Conservation (phyloP, 2,329 filamentous ascomycete genomes). For the Microthyrium microscopicum region DNA sequence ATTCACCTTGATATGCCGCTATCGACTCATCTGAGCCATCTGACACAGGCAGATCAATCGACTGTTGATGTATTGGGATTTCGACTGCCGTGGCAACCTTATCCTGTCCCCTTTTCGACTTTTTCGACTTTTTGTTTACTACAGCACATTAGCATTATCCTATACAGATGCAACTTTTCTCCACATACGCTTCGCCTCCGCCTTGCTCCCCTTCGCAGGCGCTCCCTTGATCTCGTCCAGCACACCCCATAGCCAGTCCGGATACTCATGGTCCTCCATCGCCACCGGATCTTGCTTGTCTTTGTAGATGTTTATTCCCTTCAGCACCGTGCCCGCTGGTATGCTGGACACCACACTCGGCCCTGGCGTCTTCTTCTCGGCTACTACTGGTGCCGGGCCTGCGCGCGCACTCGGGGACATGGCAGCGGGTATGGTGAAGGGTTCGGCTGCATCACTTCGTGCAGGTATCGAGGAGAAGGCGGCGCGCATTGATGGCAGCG, state of each 20-base stretch:
- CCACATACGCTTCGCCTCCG: constrained; percentile 42
- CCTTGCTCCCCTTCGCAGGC: constrained; percentile 38
- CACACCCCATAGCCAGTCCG: constrained; percentile 63
- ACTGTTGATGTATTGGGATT: constrained; percentile 62
- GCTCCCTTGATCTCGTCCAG: constrained; percentile 44
- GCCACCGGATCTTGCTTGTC: constrained; percentile 57
- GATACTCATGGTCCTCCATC: constrained; percentile 58
- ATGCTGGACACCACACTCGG: constrained; percentile 29
- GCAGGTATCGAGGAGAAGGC: constrained; percentile 17
- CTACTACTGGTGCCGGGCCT: constrained; percentile 15
- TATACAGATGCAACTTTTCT: constrained; percentile 57
- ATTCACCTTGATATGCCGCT: constrained; percentile 29
- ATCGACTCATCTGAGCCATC: constrained; percentile 32
- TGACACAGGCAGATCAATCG: constrained; percentile 49
- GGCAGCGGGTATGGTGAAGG: constrained; percentile 25
- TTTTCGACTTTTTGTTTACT: constrained; percentile 24
- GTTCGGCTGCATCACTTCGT: constrained; percentile 29
- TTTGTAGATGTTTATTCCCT: constrained; percentile 65
- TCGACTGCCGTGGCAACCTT: constrained; percentile 48
- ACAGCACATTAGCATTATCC: not conserved
- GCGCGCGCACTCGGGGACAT: constrained; percentile 15
- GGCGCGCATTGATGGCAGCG: constrained; percentile 14
- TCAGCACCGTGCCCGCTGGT: constrained; percentile 51
- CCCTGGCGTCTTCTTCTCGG: constrained; percentile 13
- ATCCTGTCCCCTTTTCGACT: constrained; percentile 43